These are phyloP conservation scores for Rubia yunnanensis DNA, from an alignment of 257 asterid genomes.

Conservation along the genomic window DNA sequence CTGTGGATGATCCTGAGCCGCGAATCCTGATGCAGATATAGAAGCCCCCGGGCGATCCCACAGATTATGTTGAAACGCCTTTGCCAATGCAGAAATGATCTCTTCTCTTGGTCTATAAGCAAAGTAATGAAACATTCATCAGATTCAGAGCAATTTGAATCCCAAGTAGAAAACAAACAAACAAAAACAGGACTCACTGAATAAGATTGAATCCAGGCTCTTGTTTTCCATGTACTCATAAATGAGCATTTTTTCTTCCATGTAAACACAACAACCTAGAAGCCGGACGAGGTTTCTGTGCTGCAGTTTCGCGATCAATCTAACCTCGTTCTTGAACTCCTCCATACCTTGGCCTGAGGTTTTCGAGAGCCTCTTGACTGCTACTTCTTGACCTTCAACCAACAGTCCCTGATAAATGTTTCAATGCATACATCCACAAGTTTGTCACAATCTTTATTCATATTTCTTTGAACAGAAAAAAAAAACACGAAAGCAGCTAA, in stretches of 20 bases:
- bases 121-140: background rate
- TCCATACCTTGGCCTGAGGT: conserved; percentile 39
- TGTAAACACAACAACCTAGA: conserved; percentile 30
- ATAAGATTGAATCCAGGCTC: conserved; percentile 35
- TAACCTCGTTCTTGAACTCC: conserved; percentile 39
- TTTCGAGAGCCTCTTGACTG: conserved; percentile 43
- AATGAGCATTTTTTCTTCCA: conserved; percentile 33
- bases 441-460: background rate
- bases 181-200: conserved; percentile 19
- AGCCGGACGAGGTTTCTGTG: conserved; percentile 41
- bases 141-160: background rate
- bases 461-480: background rate
- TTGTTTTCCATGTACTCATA: conserved; percentile 36
- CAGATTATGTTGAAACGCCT: conserved; percentile 29
- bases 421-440: background rate
- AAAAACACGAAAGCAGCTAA: background rate
- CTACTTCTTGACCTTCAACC: conserved; percentile 33
- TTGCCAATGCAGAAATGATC: conserved; percentile 28
- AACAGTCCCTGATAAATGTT: conserved; percentile 24
- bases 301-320: conserved; percentile 34
- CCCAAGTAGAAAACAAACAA: background rate
- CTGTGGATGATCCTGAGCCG: conserved; percentile 42
- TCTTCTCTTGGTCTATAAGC: conserved; percentile 21
- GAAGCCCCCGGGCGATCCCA: conserved; percentile 44
- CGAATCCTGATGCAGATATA: conserved; percentile 43